Base-by-base conservation (phyloP, 495 filamentous ascomycete genomes). In the Penicillium robsamsonii region DNA sequence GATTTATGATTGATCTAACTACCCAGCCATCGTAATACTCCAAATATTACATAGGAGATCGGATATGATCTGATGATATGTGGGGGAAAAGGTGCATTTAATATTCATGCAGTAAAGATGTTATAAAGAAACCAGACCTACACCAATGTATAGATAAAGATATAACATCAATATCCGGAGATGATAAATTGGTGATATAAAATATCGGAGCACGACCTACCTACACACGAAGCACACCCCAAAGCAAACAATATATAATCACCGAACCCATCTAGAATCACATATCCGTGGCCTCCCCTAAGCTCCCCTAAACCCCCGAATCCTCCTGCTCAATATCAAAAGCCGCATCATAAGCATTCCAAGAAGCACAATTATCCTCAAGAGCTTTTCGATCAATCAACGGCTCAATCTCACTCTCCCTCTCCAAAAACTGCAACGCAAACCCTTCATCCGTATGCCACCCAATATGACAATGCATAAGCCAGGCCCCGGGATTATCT, bases 381-480 rank as follows among this genome's bases (percentile, higher is more conserved):
- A 55, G 17, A 2, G 18, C 46, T 18, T 44, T 38, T 20, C 15
- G 55, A 58, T 60, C 66, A 42, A 64, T 59, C 35, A 76, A 63
- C 6, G 30, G 42, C 1, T 58, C 57, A 44, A 82, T 80, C 41
- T 78, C 69, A 24, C 46, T 50, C 44, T 72, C 67, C 46, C 73
- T 62, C 66, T 80, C 76, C 9, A 77, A 52, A 57, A 74, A 76
- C 59, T 75, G 69, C 15, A 76, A 50, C 25, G 67, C 70, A 38
- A 79, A 59, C 2, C 76, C 74, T 40, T 66, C 58, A 48, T 60
- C 54, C 20, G 64, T 62, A 56, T 77, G 73, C 69, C 70, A 77
- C 18, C 73, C 75, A 55, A 76, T 73, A 61, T 79, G 77, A 58
- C 76, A 79, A 52, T 79, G 74, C 62, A 76, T 65, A 13, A 78